These are phyloP conservation scores for Abelmoschus esculentus DNA, from an alignment of 345 rosid species.

Conservation along the genomic window DNA sequence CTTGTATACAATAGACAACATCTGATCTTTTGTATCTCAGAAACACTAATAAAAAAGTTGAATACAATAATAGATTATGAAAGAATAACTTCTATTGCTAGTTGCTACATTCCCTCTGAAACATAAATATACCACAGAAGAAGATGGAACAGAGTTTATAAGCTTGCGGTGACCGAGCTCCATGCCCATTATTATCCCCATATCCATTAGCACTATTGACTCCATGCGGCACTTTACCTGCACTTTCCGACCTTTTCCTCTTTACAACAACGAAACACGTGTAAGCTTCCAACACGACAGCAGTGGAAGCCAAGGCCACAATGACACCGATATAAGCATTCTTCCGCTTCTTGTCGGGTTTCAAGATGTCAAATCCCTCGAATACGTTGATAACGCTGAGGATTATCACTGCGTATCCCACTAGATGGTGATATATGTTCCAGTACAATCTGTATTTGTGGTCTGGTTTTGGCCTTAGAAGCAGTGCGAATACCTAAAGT, in stretches of 20 bases:
- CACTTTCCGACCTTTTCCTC: slow-evolving; percentile 29
- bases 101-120: too few relatives aligned
- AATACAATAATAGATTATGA: too few relatives aligned
- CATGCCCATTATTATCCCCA: slow-evolving; percentile 10
- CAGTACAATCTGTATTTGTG: slow-evolving; percentile 78
- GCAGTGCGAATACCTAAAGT: slow-evolving; percentile 81
- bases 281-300: slow-evolving; percentile 34
- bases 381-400: slow-evolving; percentile 62
- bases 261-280: slow-evolving; percentile 37
- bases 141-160: not conserved
- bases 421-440: slow-evolving; percentile 75
- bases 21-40: too few relatives aligned
- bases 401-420: slow-evolving; percentile 59
- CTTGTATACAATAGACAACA: too few relatives aligned
- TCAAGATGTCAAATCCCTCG: slow-evolving; percentile 62
- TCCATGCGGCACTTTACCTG: slow-evolving; percentile 19
- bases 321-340: slow-evolving; percentile 52
- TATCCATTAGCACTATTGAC: slow-evolving; percentile 24
- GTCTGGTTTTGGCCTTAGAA: slow-evolving; percentile 79
- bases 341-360: slow-evolving; percentile 65
- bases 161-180: slow-evolving; percentile 16
- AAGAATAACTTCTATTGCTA: too few relatives aligned
- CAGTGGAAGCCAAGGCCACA: slow-evolving; percentile 29
- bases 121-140: too few relatives aligned
- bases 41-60: too few relatives aligned